Conservation (phyloP, 108 stramenopile species). For the Nannochloropsis oceanica region DNA sequence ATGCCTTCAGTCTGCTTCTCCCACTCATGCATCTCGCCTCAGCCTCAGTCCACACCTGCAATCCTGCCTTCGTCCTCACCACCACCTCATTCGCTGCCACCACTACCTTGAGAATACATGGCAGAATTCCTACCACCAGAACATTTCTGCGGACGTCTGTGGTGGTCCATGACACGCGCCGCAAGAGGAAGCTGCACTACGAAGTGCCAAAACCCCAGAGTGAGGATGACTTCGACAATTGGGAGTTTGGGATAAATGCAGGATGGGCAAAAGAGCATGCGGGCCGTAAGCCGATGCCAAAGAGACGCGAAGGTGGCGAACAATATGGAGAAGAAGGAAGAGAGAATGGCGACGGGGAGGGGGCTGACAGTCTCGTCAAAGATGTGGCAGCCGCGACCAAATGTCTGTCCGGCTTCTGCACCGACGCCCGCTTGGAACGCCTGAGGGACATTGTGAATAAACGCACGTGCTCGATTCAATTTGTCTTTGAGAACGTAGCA, state of each 20-base stretch:
- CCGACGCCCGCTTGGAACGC: background rate
- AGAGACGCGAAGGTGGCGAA: background rate
- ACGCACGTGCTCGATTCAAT: background rate
- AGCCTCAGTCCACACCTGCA: too few species aligned
- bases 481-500: conserved; percentile 68
- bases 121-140: background rate
- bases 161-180: background rate
- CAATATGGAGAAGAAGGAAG: background rate
- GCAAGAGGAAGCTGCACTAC: background rate
- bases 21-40: too few species aligned
- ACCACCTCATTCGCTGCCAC: too few species aligned
- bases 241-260: background rate
- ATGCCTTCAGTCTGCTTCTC: too few species aligned
- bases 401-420: background rate
- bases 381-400: background rate
- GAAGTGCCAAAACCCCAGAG: background rate
- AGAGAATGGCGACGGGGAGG: background rate
- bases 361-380: background rate
- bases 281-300: background rate
- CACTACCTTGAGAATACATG: too few species aligned
- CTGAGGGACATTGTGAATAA: background rate
- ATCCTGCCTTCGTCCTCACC: too few species aligned
- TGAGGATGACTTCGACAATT: background rate
- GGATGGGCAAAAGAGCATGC: background rate
- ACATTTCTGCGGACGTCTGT: background rate